Percentiles rank a stretch among this genome's conserved stretches.
Evolutionary conservation across 2,329 filamentous ascomycete genomes (phyloP).

Genomic region (Beauveria sp.): DNA sequence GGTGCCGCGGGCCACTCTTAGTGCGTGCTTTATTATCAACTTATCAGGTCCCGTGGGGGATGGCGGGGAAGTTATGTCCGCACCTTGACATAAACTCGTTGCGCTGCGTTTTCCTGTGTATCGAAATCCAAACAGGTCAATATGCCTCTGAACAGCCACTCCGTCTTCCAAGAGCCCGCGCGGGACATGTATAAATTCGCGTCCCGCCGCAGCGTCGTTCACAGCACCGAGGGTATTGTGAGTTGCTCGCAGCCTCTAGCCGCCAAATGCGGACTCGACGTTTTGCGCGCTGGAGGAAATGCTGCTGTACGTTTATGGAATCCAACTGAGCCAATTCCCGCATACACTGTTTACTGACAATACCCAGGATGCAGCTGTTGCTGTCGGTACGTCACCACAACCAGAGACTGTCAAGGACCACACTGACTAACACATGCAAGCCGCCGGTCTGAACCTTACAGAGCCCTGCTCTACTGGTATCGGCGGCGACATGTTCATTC

Average conservation of each 20-base stretch:
- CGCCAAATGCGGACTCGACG: constrained; percentile 74
- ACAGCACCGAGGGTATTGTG: constrained; percentile 88
- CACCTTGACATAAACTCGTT: not conserved
- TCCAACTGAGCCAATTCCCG: too few relatives aligned
- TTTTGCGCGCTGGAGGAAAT: constrained; percentile 85
- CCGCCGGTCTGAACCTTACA: constrained; percentile 85
- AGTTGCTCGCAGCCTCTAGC: constrained; percentile 85
- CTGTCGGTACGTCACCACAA: constrained; percentile 58
- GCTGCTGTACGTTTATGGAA: constrained; percentile 60
- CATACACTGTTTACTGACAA: constrained; percentile 1
- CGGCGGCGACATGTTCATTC: constrained; percentile 93
- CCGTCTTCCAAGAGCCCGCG: constrained; percentile 38
- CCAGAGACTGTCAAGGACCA: not conserved
- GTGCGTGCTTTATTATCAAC: not conserved
- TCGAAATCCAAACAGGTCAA: not conserved
- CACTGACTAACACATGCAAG: constrained; percentile 32
- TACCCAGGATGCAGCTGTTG: constrained; percentile 82
- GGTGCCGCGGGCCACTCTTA: not conserved
- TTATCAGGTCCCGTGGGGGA: not conserved
- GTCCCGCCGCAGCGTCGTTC: constrained; percentile 82
- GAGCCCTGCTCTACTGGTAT: constrained; percentile 92
- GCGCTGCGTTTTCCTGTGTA: too few relatives aligned
- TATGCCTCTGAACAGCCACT: constrained; percentile 42
- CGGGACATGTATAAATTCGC: constrained; percentile 56
- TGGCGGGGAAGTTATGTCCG: not conserved